A percentile compares a stretch with the other conserved stretches of the same genome.
Evolutionary conservation across 176 grass and related monocot species (phyloP).

Genomic region (Raddia distichophylla): DNA sequence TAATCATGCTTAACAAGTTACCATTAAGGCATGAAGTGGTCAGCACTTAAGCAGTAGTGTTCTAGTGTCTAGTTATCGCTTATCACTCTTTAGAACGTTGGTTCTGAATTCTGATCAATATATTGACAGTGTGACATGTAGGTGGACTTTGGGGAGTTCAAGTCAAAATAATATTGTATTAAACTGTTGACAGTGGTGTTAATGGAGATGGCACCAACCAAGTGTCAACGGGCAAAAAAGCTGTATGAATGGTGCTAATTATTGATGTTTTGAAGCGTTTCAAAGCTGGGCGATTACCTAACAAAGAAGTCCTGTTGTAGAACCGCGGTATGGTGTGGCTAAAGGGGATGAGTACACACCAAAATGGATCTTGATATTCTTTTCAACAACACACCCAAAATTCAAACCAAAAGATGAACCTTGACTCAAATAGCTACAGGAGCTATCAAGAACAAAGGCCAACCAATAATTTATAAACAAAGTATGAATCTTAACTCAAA

Average conservation of each 20-base stretch:
- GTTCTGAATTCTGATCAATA: slow-evolving; percentile 14
- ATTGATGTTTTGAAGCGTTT: slow-evolving; percentile 16
- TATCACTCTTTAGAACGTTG: slow-evolving; percentile 18
- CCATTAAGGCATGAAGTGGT: not conserved
- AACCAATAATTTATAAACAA: too few species aligned
- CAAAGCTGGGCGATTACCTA: not conserved
- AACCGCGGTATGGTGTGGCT: too few species aligned
- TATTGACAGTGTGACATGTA: slow-evolving; percentile 22
- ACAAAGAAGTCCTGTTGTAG: too few species aligned
- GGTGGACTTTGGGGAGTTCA: slow-evolving; percentile 22
- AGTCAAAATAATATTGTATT: slow-evolving; percentile 26
- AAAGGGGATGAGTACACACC: too few species aligned
- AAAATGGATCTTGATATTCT: too few species aligned
- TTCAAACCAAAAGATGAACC: too few species aligned
- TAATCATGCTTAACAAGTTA: slow-evolving; percentile 26
- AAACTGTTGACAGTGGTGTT: slow-evolving; percentile 34
- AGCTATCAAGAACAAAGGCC: too few species aligned
- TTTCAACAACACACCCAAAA: too few species aligned
- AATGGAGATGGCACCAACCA: slow-evolving; percentile 42
- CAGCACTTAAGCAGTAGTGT: slow-evolving; percentile 26
- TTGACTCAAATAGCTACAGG: too few species aligned
- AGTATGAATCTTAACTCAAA: too few species aligned
- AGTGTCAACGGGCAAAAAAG: slow-evolving; percentile 33
- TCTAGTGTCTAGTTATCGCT: slow-evolving; percentile 14
- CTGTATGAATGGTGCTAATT: slow-evolving; percentile 29